Base-by-base conservation (phyloP, 768 basidiomycete species). In the Lepiota subincarnata region DNA sequence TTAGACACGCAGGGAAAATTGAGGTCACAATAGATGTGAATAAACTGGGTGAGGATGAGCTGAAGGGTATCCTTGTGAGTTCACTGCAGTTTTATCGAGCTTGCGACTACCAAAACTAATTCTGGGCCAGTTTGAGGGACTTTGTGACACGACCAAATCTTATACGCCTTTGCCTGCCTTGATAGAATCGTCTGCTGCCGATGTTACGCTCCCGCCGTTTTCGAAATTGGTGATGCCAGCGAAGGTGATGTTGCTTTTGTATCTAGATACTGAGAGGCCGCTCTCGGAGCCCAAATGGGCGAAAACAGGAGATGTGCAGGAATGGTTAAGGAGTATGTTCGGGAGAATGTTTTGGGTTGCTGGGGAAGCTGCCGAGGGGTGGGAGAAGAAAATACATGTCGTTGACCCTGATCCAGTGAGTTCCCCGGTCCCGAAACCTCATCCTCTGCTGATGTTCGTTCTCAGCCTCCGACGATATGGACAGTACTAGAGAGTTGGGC, bases 261-360 rank as follows among this genome's bases (percentile, higher is more conserved):
- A 92, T 70, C 80, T 98, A 57, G 96, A 99, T 68, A 89, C 82
- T 53, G 82, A 81, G 28, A 83, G 89, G 54, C 97, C 97, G 0
- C 71, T 98, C 31, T 94, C 93, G 13, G 94, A 98, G 66, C 93
- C 97, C 6, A 89, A 92, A 66, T 99, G 96, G 97, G 92, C 93
- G 35, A 92, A 93, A 68, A 87, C 88, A 6, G 96, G 96, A 26
- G 90, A 95, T 64, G 82, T 95, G 19, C 92, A 96, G 61, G 93
- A 94, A 36, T 98, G 95, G 95, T 71, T 92, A 61, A 83, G 83
- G 67, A 89, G 81, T 61, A 90, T 91, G 78, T 89, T 92, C 67
- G 90, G 89, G 2, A 76, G 88, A 35, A 89, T 89, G 85, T 89
- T 90, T 63, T 90, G 87, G 87, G 85, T 87, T 42, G 80, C 87